Conservation (phyloP, 768 basidiomycete species). For the Suillus occidentalis region DNA sequence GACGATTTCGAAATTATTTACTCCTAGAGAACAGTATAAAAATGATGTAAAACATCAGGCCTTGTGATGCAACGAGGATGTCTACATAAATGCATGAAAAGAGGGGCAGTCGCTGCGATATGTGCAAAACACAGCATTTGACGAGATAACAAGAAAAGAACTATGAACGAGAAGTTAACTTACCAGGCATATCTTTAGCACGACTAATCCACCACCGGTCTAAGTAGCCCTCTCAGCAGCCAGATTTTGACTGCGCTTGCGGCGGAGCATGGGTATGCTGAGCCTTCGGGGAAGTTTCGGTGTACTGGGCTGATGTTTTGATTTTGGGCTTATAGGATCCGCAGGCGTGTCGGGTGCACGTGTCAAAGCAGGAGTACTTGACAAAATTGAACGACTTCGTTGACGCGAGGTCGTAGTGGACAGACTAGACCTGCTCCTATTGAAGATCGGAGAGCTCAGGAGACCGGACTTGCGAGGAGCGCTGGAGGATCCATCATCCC, state of each 20-base stretch:
- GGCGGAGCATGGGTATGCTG: constrained; percentile 30
- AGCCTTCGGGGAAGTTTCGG: constrained; percentile 28
- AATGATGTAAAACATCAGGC: background rate
- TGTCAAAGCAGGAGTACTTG: constrained; percentile 13
- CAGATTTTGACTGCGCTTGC: constrained; percentile 22
- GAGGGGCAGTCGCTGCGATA: background rate
- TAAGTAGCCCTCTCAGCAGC: background rate
- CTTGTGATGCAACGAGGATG: background rate
- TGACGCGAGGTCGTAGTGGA: constrained; percentile 13
- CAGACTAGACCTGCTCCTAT: background rate
- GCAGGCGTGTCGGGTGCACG: background rate
- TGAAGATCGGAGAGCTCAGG: constrained; percentile 7
- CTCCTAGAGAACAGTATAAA: background rate
- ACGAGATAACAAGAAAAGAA: background rate
- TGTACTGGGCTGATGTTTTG: constrained; percentile 13
- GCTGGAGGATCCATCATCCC: constrained; percentile 13
- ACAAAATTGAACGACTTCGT: constrained; percentile 21
- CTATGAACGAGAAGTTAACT: background rate
- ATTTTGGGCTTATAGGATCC: constrained; percentile 1
- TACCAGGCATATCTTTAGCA: background rate
- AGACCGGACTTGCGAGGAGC: constrained; percentile 4
- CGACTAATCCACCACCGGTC: no score
- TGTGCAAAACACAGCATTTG: background rate
- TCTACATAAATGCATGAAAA: background rate
- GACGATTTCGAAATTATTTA: background rate